Evolutionary conservation across 768 basidiomycete genomes (phyloP).

Genomic region (Lactarius evosmus): DNA sequence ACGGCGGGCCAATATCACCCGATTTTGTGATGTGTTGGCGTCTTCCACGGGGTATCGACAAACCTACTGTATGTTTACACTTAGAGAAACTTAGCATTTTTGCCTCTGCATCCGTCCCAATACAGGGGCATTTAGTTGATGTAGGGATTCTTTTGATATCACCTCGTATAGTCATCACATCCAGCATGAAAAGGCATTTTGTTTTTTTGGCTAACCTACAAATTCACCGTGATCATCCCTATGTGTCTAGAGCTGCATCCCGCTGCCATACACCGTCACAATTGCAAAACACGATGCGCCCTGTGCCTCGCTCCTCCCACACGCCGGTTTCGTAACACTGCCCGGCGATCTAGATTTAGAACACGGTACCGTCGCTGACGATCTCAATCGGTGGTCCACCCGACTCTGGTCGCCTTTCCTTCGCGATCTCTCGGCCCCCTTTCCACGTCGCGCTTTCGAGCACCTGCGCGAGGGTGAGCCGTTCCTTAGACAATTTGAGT

Average conservation of each 20-base stretch:
- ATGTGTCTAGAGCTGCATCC: constrained; percentile 6
- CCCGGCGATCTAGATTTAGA: constrained; percentile 38
- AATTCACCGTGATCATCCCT: constrained; percentile 11
- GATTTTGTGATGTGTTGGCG: not conserved
- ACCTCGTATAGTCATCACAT: not conserved
- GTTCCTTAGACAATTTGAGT: constrained; percentile 46
- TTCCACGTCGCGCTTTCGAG: constrained; percentile 97
- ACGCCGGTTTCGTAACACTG: not conserved
- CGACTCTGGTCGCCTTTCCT: constrained; percentile 62
- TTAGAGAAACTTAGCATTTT: constrained; percentile 3
- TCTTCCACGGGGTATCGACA: not conserved
- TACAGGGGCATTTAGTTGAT: constrained; percentile 6
- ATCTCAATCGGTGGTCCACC: constrained; percentile 88
- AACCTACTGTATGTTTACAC: not conserved
- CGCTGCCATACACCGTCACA: constrained; percentile 1
- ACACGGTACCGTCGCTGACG: constrained; percentile 80
- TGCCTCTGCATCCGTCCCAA: not conserved
- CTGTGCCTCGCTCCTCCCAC: constrained; percentile 20
- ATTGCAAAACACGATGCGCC: not conserved
- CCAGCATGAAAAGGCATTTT: not conserved
- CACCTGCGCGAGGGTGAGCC: constrained; percentile 80
- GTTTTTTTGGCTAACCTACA: not conserved
- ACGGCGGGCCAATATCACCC: not conserved
- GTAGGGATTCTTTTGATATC: not conserved
- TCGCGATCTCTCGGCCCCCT: constrained; percentile 90